phyloP scores from a whole-genome alignment of 2,329 filamentous ascomycete genomes.

The Penicillium sp. region DNA sequence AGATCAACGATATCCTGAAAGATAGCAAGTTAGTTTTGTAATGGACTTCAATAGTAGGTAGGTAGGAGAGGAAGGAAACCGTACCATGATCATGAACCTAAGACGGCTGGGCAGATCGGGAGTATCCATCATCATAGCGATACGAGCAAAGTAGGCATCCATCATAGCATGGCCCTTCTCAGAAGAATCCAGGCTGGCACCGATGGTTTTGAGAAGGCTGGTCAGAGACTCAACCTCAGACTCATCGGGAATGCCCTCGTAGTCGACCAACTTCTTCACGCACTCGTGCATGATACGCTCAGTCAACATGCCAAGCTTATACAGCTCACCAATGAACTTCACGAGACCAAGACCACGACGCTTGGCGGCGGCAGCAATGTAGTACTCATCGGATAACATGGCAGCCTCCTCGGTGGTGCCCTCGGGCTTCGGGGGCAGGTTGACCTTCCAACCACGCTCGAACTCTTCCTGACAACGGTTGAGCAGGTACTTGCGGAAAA shows the following conservation, averaged over 20 bases:
- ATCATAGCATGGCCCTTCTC: conserved; percentile 87
- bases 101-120: conserved; percentile 84
- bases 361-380: conserved; percentile 89
- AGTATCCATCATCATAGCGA: conserved; percentile 78
- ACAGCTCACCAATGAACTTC: conserved; percentile 98
- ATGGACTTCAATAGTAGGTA: not conserved
- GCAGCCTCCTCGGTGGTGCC: conserved; percentile 72
- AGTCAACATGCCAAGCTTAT: conserved; percentile 98
- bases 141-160: conserved; percentile 91
- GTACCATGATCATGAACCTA: conserved; percentile 88
- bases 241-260: conserved; percentile 89
- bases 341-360: conserved; percentile 95
- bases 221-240: conserved; percentile 94
- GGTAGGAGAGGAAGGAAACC: conserved; percentile 20
- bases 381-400: conserved; percentile 96
- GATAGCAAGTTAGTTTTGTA: conserved; percentile 12
- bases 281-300: conserved; percentile 99
- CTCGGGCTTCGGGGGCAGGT: conserved; percentile 78
- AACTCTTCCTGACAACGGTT: conserved; percentile 99
- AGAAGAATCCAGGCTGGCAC: conserved; percentile 78
- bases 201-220: conserved; percentile 90
- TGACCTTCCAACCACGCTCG: conserved; percentile 93
- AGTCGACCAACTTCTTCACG: conserved; percentile 95
- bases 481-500: conserved; percentile 98
- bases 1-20: conserved; percentile 79